Evolutionary conservation across 1,139 yeast genomes (phyloP), one percentile per base, ranked within the genome.

Genomic region (Suhomyces guaymorum): DNA sequence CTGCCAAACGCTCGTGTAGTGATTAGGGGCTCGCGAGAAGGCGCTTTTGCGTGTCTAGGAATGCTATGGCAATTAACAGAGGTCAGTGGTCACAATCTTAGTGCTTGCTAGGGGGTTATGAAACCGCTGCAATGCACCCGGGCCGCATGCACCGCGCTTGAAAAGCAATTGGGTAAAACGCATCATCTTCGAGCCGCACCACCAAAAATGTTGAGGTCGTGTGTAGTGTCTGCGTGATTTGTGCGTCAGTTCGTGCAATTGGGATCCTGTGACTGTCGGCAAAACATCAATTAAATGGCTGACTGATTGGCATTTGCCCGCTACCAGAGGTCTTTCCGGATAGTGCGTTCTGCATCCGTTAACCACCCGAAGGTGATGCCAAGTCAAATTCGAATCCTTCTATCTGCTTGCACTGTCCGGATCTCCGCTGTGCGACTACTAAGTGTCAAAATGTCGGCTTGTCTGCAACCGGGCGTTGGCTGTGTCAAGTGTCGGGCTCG

Each of bases 21-120:
- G 19, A 17, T 17, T 17, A 8, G 5, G 19, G 19, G 19, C 19
- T 17, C 19, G 19, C 19, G 19, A 5, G 7, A 17, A 8, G 19
- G 19, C 25, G 25, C n/a, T 23, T n/a, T 23, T 12, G 15, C 26
- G 12, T 22, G 35, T 26, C 30, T 26, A 12, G 19, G 35, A 22
- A 27, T 20, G 13, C n/a, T 20, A 21, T 27, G 30, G 21, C n/a
- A 15, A 9, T 21, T 15, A 21, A 14, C 15, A 11, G 28, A 21
- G 27, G 18, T 24, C 32, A 28, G 29, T 24, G 36, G 16, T 33
- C 31, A 28, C 25, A 33, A 31, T 31, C 30, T 26, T 28, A 15
- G 11, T 15, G 24, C n/a, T 30, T 33, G 36, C 32, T 33, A n/a
- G 16, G 16, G 19, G 32, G 36, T 24, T 24, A 23, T 21, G 29